Conservation (phyloP, 2,329 filamentous ascomycete genomes). For the Nakataea oryzae region DNA sequence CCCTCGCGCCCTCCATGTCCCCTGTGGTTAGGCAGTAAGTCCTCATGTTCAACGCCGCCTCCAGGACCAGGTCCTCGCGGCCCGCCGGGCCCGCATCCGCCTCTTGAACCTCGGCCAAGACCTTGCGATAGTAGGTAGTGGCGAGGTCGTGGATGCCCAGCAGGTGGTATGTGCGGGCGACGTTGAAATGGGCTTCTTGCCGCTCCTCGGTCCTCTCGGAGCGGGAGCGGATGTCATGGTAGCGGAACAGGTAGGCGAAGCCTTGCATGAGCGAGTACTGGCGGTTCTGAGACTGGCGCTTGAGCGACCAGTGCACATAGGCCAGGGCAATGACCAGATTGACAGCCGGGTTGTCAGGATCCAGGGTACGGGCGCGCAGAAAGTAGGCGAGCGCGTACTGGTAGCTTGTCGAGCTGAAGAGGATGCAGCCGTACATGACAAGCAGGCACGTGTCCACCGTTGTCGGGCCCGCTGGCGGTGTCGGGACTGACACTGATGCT, state of each 20-base stretch:
- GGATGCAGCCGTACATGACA: constrained; percentile 81
- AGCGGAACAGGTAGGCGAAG: constrained; percentile 66
- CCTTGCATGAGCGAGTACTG: constrained; percentile 84
- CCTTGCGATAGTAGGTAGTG: constrained; percentile 54
- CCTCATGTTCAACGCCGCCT: constrained; percentile 68
- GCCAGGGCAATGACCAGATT: constrained; percentile 72
- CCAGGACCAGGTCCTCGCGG: constrained; percentile 49
- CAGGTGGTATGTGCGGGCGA: constrained; percentile 65
- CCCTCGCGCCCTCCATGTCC: constrained; percentile 48
- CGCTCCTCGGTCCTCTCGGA: constrained; percentile 24
- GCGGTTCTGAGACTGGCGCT: constrained; percentile 80
- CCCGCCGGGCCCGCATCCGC: constrained; percentile 5
- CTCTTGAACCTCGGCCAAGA: constrained; percentile 26
- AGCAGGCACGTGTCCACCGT: constrained; percentile 68
- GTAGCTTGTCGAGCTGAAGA: constrained; percentile 76
- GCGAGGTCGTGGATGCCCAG: constrained; percentile 66
- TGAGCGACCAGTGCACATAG: constrained; percentile 82
- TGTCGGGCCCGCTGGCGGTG: constrained; percentile 9
- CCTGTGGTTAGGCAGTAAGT: constrained; percentile 55
- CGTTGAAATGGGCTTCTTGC: constrained; percentile 76
- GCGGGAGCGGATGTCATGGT: constrained; percentile 49
- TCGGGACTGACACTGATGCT: constrained; percentile 13
- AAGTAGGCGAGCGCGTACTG: constrained; percentile 80
- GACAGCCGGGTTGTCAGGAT: constrained; percentile 66
- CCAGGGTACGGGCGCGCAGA: constrained; percentile 63